A percentile compares a stretch with the other conserved stretches of the same genome.
These are phyloP conservation scores for Candida taoyuanica DNA, from an alignment of 805 yeast species.

Conservation along the genomic window DNA sequence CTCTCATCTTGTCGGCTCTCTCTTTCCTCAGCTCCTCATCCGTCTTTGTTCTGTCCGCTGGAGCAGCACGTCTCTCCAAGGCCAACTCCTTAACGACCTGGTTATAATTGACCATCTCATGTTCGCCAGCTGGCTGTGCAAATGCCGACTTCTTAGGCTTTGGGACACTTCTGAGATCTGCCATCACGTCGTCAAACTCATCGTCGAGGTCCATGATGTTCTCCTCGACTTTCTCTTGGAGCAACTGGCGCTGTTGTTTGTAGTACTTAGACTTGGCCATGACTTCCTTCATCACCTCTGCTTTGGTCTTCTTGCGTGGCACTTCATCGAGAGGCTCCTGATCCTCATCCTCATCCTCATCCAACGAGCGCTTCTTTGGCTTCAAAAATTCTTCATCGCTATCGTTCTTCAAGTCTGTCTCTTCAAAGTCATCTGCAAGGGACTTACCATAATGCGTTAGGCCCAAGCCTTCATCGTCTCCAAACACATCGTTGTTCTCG, in stretches of 20 bases:
- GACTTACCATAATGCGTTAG: slow-evolving; percentile 81
- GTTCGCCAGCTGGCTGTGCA: slow-evolving; percentile 30
- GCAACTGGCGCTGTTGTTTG: slow-evolving; percentile 69
- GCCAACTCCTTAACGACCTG: slow-evolving; percentile 60
- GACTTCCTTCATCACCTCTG: slow-evolving; percentile 81
- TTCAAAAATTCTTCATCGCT: slow-evolving; percentile 32
- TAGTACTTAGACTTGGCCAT: slow-evolving; percentile 78
- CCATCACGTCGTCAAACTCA: slow-evolving; percentile 65
- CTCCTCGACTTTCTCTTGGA: slow-evolving; percentile 54
- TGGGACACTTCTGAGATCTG: slow-evolving; percentile 37
- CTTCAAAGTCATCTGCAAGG: slow-evolving; percentile 53
- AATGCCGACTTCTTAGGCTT: slow-evolving; percentile 27
- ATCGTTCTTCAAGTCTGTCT: slow-evolving; percentile 32
- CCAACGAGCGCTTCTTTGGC: slow-evolving; percentile 32
- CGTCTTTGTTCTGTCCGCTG: slow-evolving; percentile 78
- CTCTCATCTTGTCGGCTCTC: slow-evolving; percentile 52
- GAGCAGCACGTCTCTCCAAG: slow-evolving; percentile 71
- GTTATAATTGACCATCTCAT: slow-evolving; percentile 50
- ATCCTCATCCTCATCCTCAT: slow-evolving; percentile 26
- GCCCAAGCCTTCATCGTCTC: slow-evolving; percentile 27
- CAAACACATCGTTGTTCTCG: slow-evolving; percentile 5
- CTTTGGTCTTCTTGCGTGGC: slow-evolving; percentile 65
- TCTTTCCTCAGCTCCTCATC: slow-evolving; percentile 64
- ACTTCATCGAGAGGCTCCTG: slow-evolving; percentile 37
- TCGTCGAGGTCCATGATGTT: slow-evolving; percentile 67